A percentile compares a stretch with the other conserved stretches of the same genome.
These are phyloP conservation scores for Lasiosphaeria ovina DNA, from an alignment of 495 filamentous ascomycete species.

Conservation along the genomic window DNA sequence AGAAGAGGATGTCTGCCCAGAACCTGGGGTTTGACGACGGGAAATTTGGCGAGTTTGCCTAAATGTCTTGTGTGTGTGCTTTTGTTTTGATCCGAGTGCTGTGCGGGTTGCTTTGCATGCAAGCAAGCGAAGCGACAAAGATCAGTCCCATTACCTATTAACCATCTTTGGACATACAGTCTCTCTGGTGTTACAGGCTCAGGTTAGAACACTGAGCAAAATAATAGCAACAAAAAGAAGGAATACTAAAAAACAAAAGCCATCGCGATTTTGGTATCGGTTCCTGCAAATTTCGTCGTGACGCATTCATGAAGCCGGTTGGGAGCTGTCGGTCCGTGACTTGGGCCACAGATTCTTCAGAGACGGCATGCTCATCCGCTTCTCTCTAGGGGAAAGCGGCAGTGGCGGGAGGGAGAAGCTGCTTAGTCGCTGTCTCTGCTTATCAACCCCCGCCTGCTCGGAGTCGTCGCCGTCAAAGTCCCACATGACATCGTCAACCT, in stretches of 20 bases:
- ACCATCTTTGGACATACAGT: too few species aligned
- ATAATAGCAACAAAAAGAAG: too few species aligned
- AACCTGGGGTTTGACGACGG: conserved; percentile 65
- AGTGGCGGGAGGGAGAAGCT: conserved; percentile 10
- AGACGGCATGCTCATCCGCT: conserved; percentile 32
- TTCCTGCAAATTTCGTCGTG: too few species aligned
- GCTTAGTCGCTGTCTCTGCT: conserved; percentile 6
- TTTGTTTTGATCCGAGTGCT: too few species aligned
- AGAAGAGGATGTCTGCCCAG: conserved; percentile 51
- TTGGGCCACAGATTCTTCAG: conserved; percentile 23
- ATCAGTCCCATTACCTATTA: too few species aligned
- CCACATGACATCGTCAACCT: not conserved
- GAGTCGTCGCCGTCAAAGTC: conserved; percentile 1
- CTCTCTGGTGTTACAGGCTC: too few species aligned
- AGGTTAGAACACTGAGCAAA: too few species aligned
- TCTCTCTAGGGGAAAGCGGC: conserved; percentile 18
- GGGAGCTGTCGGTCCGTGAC: conserved; percentile 10
- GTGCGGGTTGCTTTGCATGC: too few species aligned
- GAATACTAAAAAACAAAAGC: too few species aligned
- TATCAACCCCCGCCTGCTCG: not conserved
- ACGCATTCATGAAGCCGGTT: not conserved
- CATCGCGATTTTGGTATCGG: too few species aligned
- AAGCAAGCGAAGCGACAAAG: too few species aligned
- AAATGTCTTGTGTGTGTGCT: conserved; percentile 4
- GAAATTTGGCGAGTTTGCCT: conserved; percentile 64